Base-by-base conservation (phyloP, 768 basidiomycete genomes). In the Asterophora lycoperdoides region DNA sequence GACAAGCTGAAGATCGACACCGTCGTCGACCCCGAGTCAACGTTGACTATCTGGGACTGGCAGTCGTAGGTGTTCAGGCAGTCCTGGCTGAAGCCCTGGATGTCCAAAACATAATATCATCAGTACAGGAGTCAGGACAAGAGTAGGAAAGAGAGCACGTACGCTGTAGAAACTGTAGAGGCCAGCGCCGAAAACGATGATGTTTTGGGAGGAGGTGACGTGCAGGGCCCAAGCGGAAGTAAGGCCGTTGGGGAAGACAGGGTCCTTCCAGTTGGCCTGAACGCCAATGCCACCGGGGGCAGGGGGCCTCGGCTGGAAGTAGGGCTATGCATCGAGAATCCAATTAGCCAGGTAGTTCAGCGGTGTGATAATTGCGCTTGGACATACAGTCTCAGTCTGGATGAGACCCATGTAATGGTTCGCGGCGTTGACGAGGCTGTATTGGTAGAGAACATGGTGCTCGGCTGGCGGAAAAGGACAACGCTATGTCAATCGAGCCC, bases 371-470 rank as follows among this genome's bases (percentile, higher is more conserved):
- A 5, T 5, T 6, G 23, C 3, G 6, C n/a, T 3, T 8, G 15
- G 9, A 66, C 80, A 40, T 48, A 86, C 84, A n/a, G 77, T 80
- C 63, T 90, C 87, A 0, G 86, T 88, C 59, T 90, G 87, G 23
- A 81, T 81, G 44, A 86, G 64, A 3, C 83, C 86, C 65, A 86
- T 75, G 57, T 78, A 89, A 62, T 89, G 85, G 56, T 83, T 74
- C 53, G 68, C 62, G 1, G 87, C 84, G 39, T 74, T 74, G 30
- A 74, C 76, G 28, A 90, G 57, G 51, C 71, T 79, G 64, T 86
- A 89, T 58, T 89, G 84, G 53, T 86, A 89, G 13, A 87, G 64
- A 0, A 71, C 67, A 52, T 84, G 79, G 55, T 88, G 86, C 55
- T 89, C 86, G 15, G 83, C 83, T 79, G 41, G 23, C 23, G 23